These are phyloP conservation scores for Dispira parvispora DNA, from an alignment of 192 early-diverging fungal species.

Conservation along the genomic window DNA sequence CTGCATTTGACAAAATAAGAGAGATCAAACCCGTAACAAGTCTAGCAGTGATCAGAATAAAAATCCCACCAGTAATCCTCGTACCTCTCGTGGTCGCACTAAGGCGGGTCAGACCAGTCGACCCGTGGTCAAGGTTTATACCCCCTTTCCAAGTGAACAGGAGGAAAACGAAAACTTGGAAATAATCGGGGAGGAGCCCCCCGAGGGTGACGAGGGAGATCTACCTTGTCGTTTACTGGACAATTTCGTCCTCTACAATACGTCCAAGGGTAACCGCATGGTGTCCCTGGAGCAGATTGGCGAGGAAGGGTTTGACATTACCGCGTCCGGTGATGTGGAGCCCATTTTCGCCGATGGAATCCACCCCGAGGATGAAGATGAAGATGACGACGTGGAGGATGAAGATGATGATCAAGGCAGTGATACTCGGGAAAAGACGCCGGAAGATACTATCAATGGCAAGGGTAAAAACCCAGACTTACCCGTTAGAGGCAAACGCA, in stretches of 20 bases:
- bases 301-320: conserved; percentile 21
- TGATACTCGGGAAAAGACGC: conserved; percentile 12
- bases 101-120: too few relatives aligned
- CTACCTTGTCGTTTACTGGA: conserved; percentile 31
- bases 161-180: conserved; percentile 24
- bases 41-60: background rate
- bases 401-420: conserved; percentile 17
- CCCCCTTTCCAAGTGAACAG: conserved; percentile 15
- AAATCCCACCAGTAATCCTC: background rate
- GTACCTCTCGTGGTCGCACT: background rate
- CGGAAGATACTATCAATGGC: background rate
- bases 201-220: conserved; percentile 14
- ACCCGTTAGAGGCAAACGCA: conserved; percentile 1
- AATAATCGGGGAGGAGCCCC: conserved; percentile 24
- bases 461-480: conserved; percentile 7
- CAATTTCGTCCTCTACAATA: conserved; percentile 34
- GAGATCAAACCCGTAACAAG: background rate
- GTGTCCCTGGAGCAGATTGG: conserved; percentile 28
- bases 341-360: conserved; percentile 20
- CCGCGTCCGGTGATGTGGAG: conserved; percentile 29
- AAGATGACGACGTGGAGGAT: conserved; percentile 20
- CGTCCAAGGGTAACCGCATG: conserved; percentile 16
- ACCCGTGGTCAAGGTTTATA: conserved; percentile 11
- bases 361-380: conserved; percentile 17
- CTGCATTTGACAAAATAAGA: background rate